Percentiles rank a stretch among this genome's conserved stretches.
Conservation (phyloP, 192 early-diverging fungal genomes). For the Martensiomyces pterosporus region DNA sequence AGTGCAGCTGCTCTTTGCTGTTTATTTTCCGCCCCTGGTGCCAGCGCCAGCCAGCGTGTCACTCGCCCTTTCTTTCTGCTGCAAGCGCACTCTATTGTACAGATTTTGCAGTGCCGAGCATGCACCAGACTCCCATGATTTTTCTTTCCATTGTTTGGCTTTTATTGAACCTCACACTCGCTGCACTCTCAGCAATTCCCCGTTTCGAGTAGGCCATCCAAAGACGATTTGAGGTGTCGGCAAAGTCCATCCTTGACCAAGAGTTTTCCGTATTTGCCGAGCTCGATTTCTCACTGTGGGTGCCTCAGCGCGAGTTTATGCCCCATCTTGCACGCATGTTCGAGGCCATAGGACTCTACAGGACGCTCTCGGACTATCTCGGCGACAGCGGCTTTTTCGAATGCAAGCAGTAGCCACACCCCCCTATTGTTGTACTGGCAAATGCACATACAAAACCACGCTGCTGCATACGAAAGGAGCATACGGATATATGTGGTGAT, state of each 20-base stretch:
- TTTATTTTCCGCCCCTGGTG: too few species aligned
- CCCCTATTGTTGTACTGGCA: too few species aligned
- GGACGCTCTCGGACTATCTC: conserved; percentile 29
- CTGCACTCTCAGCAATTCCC: background rate
- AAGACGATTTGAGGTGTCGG: conserved; percentile 67
- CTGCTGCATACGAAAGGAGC: too few species aligned
- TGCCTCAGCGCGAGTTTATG: conserved; percentile 82
- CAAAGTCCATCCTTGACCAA: conserved; percentile 75
- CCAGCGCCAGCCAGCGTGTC: too few species aligned
- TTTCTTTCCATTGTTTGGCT: background rate
- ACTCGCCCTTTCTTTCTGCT: too few species aligned
- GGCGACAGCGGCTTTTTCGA: conserved; percentile 19
- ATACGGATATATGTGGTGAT: too few species aligned
- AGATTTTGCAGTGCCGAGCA: too few species aligned
- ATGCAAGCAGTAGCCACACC: background rate
- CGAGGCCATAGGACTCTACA: conserved; percentile 38
- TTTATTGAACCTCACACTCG: background rate
- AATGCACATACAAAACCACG: too few species aligned
- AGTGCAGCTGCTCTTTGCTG: too few species aligned
- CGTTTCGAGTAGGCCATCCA: conserved; percentile 56
- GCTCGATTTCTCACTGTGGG: conserved; percentile 86
- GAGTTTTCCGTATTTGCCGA: conserved; percentile 90
- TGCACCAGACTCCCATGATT: too few species aligned
- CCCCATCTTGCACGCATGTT: conserved; percentile 90
- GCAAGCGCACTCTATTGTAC: too few species aligned